Conservation (phyloP, 805 yeast genomes). For the Cyberlindnera mississippiensis region DNA sequence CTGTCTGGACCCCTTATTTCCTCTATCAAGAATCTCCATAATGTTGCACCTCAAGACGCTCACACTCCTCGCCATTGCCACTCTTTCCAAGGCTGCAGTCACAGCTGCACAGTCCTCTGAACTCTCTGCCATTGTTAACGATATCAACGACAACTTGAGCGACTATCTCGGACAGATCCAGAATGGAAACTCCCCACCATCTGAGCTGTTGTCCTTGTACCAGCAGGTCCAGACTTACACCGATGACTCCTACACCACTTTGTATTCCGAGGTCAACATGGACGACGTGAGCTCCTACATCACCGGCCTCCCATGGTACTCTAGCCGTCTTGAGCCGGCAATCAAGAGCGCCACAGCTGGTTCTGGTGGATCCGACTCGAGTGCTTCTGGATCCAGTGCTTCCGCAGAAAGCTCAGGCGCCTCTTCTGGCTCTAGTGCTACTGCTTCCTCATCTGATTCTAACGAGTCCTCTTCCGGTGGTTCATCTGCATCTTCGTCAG, state of each 20-base stretch:
- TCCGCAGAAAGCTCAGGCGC: not conserved
- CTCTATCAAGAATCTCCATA: too few relatives aligned
- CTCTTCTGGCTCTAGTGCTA: not conserved
- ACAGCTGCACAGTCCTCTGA: not conserved
- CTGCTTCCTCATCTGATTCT: not conserved
- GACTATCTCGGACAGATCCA: slow-evolving; percentile 23
- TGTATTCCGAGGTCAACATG: slow-evolving; percentile 26
- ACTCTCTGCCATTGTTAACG: slow-evolving; percentile 14
- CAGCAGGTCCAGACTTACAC: slow-evolving; percentile 29
- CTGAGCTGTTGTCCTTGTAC: slow-evolving; percentile 27
- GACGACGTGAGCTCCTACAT: slow-evolving; percentile 26
- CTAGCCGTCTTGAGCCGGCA: slow-evolving; percentile 15
- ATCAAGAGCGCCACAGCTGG: slow-evolving; percentile 1
- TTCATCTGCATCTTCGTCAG: not conserved
- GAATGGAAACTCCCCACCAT: slow-evolving; percentile 25
- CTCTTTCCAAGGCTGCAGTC: not conserved
- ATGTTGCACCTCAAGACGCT: too few relatives aligned
- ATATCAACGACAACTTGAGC: slow-evolving; percentile 15
- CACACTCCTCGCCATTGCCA: too few relatives aligned
- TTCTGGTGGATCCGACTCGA: not conserved
- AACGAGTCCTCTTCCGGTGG: too few relatives aligned
- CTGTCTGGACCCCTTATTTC: too few relatives aligned
- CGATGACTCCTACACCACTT: slow-evolving; percentile 32
- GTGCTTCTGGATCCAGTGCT: not conserved
- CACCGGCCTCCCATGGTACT: slow-evolving; percentile 33